Conservation (phyloP, 2,329 filamentous ascomycete genomes). For the Penicillium psychrosexuale region DNA sequence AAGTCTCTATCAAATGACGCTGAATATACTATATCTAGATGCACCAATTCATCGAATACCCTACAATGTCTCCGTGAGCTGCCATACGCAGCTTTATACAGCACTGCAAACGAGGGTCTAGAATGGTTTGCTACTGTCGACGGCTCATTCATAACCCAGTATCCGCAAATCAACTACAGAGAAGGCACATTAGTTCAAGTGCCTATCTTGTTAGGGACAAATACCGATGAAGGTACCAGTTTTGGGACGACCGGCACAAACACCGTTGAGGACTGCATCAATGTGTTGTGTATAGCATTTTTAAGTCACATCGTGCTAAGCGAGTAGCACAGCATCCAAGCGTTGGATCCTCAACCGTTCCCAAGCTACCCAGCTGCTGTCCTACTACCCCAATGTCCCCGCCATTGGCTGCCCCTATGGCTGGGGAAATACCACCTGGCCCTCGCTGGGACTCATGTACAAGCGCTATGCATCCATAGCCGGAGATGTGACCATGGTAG, state of each 20-base stretch:
- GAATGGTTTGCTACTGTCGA: slow-evolving; percentile 50
- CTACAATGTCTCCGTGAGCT: slow-evolving; percentile 30
- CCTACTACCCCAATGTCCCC: slow-evolving; percentile 53
- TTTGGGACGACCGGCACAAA: slow-evolving; percentile 55
- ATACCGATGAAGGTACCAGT: slow-evolving; percentile 62
- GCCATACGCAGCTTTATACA: slow-evolving; percentile 26
- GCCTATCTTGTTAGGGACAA: slow-evolving; percentile 61
- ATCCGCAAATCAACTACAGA: slow-evolving; percentile 53
- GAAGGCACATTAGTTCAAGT: slow-evolving; percentile 60
- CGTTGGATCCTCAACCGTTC: slow-evolving; percentile 28
- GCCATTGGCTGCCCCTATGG: slow-evolving; percentile 48
- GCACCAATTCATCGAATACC: slow-evolving; percentile 25
- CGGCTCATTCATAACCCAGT: slow-evolving; percentile 54
- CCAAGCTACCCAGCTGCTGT: slow-evolving; percentile 41
- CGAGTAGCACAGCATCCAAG: slow-evolving; percentile 19
- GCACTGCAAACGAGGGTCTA: slow-evolving; percentile 24
- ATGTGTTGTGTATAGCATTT: neutral
- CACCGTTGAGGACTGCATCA: slow-evolving; percentile 52
- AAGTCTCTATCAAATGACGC: neutral
- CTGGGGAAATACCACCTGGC: slow-evolving; percentile 34
- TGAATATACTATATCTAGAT: slow-evolving; percentile 15
- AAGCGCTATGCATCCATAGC: slow-evolving; percentile 34
- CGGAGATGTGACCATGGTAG: slow-evolving; percentile 29
- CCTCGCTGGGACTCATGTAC: slow-evolving; percentile 25
- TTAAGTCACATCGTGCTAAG: slow-evolving; percentile 9